Evolutionary conservation across 139 green algal species (phyloP), one percentile per base, ranked within the genome.

Genomic region (Asterochloris sp.): DNA sequence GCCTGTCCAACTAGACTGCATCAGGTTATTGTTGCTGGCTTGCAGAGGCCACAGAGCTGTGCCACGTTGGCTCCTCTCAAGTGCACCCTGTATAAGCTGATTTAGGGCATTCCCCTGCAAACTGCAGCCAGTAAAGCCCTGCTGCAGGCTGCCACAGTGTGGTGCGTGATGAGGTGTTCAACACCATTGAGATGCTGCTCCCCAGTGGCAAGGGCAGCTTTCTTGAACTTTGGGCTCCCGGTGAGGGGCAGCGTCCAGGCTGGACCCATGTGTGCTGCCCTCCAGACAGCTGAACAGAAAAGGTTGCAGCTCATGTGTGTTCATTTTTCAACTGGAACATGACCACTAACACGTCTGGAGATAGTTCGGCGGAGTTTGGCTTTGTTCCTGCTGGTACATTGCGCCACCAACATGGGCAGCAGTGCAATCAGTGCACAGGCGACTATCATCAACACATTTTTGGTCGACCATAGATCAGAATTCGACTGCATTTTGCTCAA

Each of bases 131-230:
- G 38, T 54, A 6, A 54, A 54, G 76, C 23, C 1, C 54, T 71
- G 76, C 61, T 79, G 69, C 79, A 83, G 79, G 79, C 9, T 54
- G 71, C 27, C 23, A 24, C 26, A n/a, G 16, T 16, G 79, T 12
- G 23, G 76, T 91, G 17, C 93, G 93, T 0, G 29, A 87, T 23
- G 91, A 96, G 84, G 86, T 90, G 16, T 92, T 90, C 26, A 76
- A 76, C 21, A 89, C 85, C 11, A 91, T 98, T 13, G 94, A 98
- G 85, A 98, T 92, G 47, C 78, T 98, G 86, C 85, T 98, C 82
- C 94, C 94, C 6, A 90, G 83, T 0, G 89, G 87, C 54, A 89
- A 88, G 68, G 89, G 88, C 15, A 86, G 87, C 17, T 91, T 94
- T 17, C 78, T 95, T 79, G 91, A 95, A 84, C 85, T 95, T 17